A percentile compares a stretch with the other conserved stretches of the same genome.
Evolutionary conservation across 1,284 basidiomycete genomes (phyloP).

Genomic region (Inonotus hispidus): DNA sequence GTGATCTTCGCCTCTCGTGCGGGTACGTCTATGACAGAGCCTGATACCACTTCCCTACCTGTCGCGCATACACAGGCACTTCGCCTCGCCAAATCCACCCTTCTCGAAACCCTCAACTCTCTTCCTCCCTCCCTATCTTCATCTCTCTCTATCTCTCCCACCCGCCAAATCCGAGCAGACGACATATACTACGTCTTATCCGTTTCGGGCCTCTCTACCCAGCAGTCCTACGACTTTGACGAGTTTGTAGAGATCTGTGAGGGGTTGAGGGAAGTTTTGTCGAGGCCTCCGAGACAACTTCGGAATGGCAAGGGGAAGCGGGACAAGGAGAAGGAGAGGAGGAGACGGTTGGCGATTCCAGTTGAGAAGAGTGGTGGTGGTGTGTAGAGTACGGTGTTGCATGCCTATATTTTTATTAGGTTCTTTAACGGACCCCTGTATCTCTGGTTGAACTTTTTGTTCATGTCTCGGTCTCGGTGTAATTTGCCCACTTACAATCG

Average conservation of each 20-base stretch:
- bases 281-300: constrained; percentile 35
- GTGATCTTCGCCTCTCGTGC: constrained; percentile 47
- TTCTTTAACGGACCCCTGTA: not conserved
- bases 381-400: constrained; percentile 37
- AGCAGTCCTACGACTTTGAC: constrained; percentile 60
- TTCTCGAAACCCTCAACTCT: constrained; percentile 39
- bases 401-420: not conserved
- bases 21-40: not conserved
- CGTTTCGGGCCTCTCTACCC: constrained; percentile 63
- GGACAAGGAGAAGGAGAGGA: constrained; percentile 38
- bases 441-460: not conserved
- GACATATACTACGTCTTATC: constrained; percentile 69
- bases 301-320: constrained; percentile 26
- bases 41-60: constrained; percentile 27
- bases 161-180: constrained; percentile 36
- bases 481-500: no score
- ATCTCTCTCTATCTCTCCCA: not conserved
- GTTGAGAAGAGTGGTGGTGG: constrained; percentile 86
- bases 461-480: not conserved
- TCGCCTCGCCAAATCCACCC: constrained; percentile 23
- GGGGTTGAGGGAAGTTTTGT: constrained; percentile 74
- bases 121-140: constrained; percentile 31
- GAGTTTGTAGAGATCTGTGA: constrained; percentile 82
- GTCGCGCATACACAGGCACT: constrained; percentile 23
- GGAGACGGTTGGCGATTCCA: constrained; percentile 57